These are phyloP conservation scores for Botryotinia narcissicola DNA, from an alignment of 2,329 filamentous ascomycete species.

Conservation along the genomic window DNA sequence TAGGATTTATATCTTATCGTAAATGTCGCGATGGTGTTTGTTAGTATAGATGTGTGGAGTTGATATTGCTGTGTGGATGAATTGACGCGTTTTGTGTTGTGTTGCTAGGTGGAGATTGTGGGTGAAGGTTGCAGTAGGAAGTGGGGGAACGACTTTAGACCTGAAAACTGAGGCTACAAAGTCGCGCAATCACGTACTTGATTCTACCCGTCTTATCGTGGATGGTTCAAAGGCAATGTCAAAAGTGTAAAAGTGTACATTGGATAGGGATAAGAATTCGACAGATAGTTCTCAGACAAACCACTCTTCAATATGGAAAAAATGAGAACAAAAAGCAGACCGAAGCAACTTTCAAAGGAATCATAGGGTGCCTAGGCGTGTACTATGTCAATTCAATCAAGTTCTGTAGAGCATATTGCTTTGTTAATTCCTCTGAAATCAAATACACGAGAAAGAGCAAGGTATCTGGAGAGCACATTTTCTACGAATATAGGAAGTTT, in stretches of 20 bases:
- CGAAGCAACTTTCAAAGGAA: not conserved
- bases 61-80: not conserved
- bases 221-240: not conserved
- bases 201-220: not conserved
- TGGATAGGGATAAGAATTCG: not conserved
- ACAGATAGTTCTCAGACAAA: not conserved
- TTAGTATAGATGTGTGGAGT: not conserved
- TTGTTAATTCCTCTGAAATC: not conserved
- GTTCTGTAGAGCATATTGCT: not conserved
- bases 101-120: not conserved
- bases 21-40: not conserved
- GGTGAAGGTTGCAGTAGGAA: not conserved
- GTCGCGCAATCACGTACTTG: not conserved
- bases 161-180: not conserved
- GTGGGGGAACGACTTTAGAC: not conserved
- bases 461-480: not conserved
- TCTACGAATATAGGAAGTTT: not conserved
- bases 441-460: not conserved
- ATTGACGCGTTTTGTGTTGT: conserved; percentile 4
- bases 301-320: not conserved
- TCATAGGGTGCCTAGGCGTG: not conserved
- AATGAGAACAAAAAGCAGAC: not conserved
- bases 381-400: not conserved
- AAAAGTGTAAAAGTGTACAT: not conserved
- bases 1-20: not conserved